Evolutionary conservation across 441 rosid genomes (phyloP), one percentile per base, ranked within the genome.

Genomic region (Geranium incanum): DNA sequence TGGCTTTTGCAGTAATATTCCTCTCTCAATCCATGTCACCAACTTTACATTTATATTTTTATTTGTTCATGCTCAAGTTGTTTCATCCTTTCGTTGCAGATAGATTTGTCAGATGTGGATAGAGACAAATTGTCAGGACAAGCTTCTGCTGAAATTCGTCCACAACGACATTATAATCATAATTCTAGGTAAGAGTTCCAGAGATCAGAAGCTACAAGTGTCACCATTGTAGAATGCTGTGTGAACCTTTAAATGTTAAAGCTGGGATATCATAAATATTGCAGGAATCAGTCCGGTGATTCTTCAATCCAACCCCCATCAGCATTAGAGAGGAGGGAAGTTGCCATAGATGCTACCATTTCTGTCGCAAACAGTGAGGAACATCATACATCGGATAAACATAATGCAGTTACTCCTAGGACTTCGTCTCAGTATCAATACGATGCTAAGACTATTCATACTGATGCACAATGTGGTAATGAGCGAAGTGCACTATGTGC

Each of bases 61-160:
- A 60, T 18, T 18, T 62, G 36, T 23, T 62, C 66, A 62, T 18
- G n/a, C 37, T 62, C 66, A 21, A 62, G n/a, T 23, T 62, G 37
- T 63, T 75, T 18, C 69, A 72, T 67, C 75, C 72, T 78, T 45
- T 74, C 21, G 18, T 57, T 75, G 71, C 89, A 94, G 99, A 81
- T 95, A 83, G 86, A 86, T 80, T 75, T 95, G 80, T 87, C 86
- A 69, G 86, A 77, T 74, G 69, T 92, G 70, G 87, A 85, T 76
- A 84, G 99, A 79, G 93, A 88, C 77, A 86, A 89, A 81, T 76
- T 95, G 70, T 92, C 99, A 3, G 99, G 99, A 74, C 99, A 95
- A 81, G 89, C 78, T 68, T 89, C 96, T 74, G 94, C 86, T 28
- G 83, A 79, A 80, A 78, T 87, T 75, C 85, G 77, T 74, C 66